These are phyloP conservation scores for Nigrospora oryzae DNA, from an alignment of 2,329 filamentous ascomycete species.

Conservation along the genomic window DNA sequence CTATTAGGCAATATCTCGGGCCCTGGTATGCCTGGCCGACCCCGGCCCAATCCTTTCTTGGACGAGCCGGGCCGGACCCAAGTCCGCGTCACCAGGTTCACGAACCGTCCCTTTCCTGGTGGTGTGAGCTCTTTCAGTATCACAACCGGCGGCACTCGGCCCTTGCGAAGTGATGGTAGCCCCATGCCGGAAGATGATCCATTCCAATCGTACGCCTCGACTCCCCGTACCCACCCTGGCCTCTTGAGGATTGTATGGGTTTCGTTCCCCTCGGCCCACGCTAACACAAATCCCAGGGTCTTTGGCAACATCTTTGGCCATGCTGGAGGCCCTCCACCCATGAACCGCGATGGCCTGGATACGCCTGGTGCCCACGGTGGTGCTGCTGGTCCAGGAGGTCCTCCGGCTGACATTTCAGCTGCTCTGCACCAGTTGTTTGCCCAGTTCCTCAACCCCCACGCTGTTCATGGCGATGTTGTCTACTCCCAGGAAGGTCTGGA, in stretches of 20 bases:
- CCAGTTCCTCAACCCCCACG: slow-evolving; percentile 42
- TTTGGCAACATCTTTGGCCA: slow-evolving; percentile 36
- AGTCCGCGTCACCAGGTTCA: slow-evolving; percentile 21
- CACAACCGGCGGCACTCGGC: slow-evolving; percentile 26
- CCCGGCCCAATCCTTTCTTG: slow-evolving; percentile 16
- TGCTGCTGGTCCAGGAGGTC: slow-evolving; percentile 10
- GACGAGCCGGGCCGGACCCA: slow-evolving; percentile 4
- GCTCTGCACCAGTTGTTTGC: slow-evolving; percentile 45
- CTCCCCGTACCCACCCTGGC: not conserved
- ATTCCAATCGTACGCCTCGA: slow-evolving; percentile 38
- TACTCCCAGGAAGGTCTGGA: slow-evolving; percentile 89
- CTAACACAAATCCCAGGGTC: slow-evolving; percentile 31
- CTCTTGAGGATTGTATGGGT: slow-evolving; percentile 4
- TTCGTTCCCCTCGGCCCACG: slow-evolving; percentile 5
- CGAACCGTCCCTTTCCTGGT: slow-evolving; percentile 23
- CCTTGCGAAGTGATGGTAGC: not conserved
- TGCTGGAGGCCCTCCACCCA: slow-evolving; percentile 22
- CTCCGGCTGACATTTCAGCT: slow-evolving; percentile 20
- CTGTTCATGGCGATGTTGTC: slow-evolving; percentile 67
- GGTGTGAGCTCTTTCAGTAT: slow-evolving; percentile 41
- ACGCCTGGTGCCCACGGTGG: slow-evolving; percentile 8
- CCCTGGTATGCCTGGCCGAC: slow-evolving; percentile 10
- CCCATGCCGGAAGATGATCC: slow-evolving; percentile 20
- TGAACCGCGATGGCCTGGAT: slow-evolving; percentile 12
- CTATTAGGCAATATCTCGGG: slow-evolving; percentile 19